These are phyloP conservation scores for Iris pallida DNA, from an alignment of 116 monocot species.

Conservation along the genomic window DNA sequence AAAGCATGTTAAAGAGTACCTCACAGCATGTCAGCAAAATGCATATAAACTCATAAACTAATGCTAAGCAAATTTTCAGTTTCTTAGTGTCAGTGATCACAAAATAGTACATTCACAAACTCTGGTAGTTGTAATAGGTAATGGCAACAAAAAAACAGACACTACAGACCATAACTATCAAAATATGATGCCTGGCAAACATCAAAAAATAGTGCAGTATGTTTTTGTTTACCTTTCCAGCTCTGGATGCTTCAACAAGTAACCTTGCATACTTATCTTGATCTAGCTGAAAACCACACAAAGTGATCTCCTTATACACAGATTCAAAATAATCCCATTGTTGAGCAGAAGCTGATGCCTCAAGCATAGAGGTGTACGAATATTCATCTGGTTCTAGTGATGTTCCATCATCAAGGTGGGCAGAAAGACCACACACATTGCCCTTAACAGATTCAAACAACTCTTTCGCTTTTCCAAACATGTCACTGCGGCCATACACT, in stretches of 20 bases:
- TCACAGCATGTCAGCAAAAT: no score
- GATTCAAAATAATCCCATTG: slow-evolving; percentile 99
- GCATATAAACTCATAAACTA: no score
- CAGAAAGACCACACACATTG: neutral
- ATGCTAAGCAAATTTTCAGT: no score
- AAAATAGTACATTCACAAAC: no score
- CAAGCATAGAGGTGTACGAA: slow-evolving; percentile 79
- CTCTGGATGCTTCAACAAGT: slow-evolving; percentile 73
- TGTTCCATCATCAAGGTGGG: slow-evolving; percentile 1
- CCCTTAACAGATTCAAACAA: slow-evolving; percentile 67
- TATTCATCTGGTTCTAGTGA: slow-evolving; percentile 51
- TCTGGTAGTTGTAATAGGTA: no score
- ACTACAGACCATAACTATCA: no score
- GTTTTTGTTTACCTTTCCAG: slow-evolving; percentile 73
- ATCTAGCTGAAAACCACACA: slow-evolving; percentile 50
- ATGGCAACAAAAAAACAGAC: no score
- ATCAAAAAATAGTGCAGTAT: no score
- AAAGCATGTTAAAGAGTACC: no score
- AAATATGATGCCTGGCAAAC: no score
- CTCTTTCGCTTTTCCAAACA: slow-evolving; percentile 83
- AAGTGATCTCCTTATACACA: slow-evolving; percentile 90
- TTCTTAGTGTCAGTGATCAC: no score
- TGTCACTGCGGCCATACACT: slow-evolving; percentile 70
- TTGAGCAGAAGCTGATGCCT: slow-evolving; percentile 66
- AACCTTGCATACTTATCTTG: slow-evolving; percentile 41